phyloP scores from a whole-genome alignment of 1,284 basidiomycete species.

The Ganoderma multipileum region DNA sequence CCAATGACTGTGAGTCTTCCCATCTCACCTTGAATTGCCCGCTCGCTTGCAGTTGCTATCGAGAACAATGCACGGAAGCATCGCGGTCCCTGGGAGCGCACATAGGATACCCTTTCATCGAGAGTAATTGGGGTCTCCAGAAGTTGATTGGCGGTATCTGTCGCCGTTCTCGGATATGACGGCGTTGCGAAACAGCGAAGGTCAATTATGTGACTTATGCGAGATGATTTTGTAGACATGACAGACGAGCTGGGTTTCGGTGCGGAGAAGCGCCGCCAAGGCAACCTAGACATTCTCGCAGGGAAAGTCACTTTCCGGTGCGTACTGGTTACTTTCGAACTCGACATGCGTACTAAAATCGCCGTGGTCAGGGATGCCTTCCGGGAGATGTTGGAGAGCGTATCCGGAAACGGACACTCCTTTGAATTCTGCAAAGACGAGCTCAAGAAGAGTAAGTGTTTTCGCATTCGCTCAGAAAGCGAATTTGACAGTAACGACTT shows the following conservation, averaged over 20 bases:
- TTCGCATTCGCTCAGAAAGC: background rate
- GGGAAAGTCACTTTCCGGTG: conserved; percentile 79
- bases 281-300: conserved; percentile 76
- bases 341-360: background rate
- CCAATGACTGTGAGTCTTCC: conserved; percentile 81
- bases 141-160: no score
- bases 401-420: conserved; percentile 66
- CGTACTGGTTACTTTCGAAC: conserved; percentile 23
- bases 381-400: conserved; percentile 79
- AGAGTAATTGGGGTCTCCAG: no score
- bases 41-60: background rate
- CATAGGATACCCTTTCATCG: background rate
- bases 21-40: background rate
- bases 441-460: conserved; percentile 53
- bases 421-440: conserved; percentile 85
- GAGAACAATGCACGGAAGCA: background rate
- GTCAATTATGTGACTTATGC: background rate
- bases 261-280: conserved; percentile 66
- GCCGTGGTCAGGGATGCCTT: conserved; percentile 71
- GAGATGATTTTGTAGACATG: conserved; percentile 57
- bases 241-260: conserved; percentile 84
- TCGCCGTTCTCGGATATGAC: background rate
- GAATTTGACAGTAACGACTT: background rate
- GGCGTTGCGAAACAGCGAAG: background rate
- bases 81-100: background rate